Evolutionary conservation across 2,329 filamentous ascomycete species (phyloP).

Genomic region (Alternaria dauci): DNA sequence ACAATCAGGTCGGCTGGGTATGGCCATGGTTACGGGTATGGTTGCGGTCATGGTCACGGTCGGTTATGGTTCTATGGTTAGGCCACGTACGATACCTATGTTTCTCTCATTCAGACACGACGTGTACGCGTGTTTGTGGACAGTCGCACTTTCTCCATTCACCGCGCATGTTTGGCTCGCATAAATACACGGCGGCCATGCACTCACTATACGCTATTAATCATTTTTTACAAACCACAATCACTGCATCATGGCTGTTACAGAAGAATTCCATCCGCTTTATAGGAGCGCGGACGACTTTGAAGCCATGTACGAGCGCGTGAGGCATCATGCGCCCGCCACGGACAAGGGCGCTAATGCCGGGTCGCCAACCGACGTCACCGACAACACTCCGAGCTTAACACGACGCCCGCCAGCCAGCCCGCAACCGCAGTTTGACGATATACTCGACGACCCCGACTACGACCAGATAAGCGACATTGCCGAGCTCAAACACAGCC

Average conservation of each 20-base stretch:
- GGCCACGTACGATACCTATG: conserved; percentile 8
- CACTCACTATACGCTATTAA: conserved; percentile 14
- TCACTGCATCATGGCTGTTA: not conserved
- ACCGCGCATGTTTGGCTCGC: conserved; percentile 27
- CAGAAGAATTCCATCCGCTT: not conserved
- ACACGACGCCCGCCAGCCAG: conserved; percentile 13
- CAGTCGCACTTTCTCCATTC: conserved; percentile 24
- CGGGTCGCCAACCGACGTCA: conserved; percentile 24
- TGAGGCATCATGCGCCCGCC: conserved; percentile 6
- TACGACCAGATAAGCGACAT: conserved; percentile 25
- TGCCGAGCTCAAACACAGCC: conserved; percentile 16
- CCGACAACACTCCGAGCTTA: conserved; percentile 21
- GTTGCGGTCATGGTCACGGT: not conserved
- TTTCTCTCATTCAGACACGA: conserved; percentile 3
- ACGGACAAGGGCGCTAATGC: conserved; percentile 11
- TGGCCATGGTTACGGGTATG: not conserved
- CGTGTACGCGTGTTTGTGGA: conserved; percentile 7
- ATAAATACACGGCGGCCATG: conserved; percentile 8
- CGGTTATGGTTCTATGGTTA: conserved; percentile 12
- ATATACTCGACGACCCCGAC: conserved; percentile 22
- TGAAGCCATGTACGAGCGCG: conserved; percentile 17
- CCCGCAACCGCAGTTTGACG: conserved; percentile 8
- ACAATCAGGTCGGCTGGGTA: not conserved
- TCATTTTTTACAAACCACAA: not conserved
- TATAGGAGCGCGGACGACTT: conserved; percentile 3